Base-by-base conservation (phyloP, 768 basidiomycete species). In the Suillus subaureus region DNA sequence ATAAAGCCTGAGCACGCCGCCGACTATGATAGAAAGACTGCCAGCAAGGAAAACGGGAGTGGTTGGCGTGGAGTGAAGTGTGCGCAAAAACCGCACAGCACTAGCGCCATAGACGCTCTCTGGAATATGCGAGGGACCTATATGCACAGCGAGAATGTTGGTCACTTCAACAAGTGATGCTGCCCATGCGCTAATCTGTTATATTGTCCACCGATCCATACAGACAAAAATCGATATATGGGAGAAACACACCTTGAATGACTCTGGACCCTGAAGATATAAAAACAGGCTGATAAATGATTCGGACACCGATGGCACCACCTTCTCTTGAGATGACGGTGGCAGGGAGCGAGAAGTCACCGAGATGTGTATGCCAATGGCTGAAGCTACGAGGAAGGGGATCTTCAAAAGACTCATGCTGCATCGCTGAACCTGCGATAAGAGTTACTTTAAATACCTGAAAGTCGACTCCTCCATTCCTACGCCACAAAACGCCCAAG, bases 291-390 rank as follows among this genome's bases (percentile, higher is more conserved):
- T 47, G 0, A 47, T 0, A 11, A 47, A 47, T 4, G 47, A 23
- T 47, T 47, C 47, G 12, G 11, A 23, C 6, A 0, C 12, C 2
- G 23, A 4, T 4, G n/a, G 47, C n/a, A 6, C 11, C 23, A 47
- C 47, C 0, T 47, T 12, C 55, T 74, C 74, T 4, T 69, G 68
- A 37, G 57, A 16, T 18, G 69, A 57, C 1, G 73, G 74, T 52
- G 71, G 67, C 4, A 62, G 21, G 43, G 51, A 70, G 1, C 71
- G 69, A 18, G 73, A 61, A 45, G 49, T 70, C 26, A 74, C 71
- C 13, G 73, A 66, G 31, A 65, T n/a, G 21, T 76, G 72, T 58
- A 74, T 74, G 49, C 74, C 69, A 68, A 69, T 70, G 8, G 72
- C n/a, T 12, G 73, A 72, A 2, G 69, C 62, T n/a, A 72, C 37